phyloP scores from a whole-genome alignment of 352 stramenopile species.

The Globisporangium orthogonon region DNA sequence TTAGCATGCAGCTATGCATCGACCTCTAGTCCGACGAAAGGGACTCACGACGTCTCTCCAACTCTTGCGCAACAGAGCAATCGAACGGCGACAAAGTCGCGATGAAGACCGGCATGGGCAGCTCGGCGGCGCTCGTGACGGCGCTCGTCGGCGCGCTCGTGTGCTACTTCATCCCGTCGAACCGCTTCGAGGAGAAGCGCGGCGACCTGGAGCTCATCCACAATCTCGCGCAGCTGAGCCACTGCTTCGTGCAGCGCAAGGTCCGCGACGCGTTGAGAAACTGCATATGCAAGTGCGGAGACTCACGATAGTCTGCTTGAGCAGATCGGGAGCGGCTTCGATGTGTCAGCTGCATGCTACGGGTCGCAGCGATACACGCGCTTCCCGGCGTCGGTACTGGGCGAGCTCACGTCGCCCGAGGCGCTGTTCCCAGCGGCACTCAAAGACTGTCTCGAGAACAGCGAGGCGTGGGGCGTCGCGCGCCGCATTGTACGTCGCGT shows the following conservation, averaged over 20 bases:
- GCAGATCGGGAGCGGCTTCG: slow-evolving; percentile 95
- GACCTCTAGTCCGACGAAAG: no score
- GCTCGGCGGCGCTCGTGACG: slow-evolving; percentile 92
- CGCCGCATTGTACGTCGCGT: slow-evolving; percentile 35
- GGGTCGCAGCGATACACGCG: slow-evolving; percentile 93
- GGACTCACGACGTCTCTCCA: no score
- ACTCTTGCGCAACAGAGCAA: slow-evolving; percentile 15
- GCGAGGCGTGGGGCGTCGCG: slow-evolving; percentile 33
- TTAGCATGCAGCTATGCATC: no score
- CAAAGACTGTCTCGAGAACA: slow-evolving; percentile 29
- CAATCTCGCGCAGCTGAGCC: slow-evolving; percentile 93
- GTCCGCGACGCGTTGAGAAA: slow-evolving; percentile 15
- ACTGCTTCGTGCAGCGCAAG: slow-evolving; percentile 96
- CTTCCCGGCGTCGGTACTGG: slow-evolving; percentile 67
- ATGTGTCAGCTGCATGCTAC: slow-evolving; percentile 92
- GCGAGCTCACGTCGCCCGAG: slow-evolving; percentile 39
- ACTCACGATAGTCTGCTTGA: neutral
- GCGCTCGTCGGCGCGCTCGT: slow-evolving; percentile 90
- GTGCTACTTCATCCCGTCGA: slow-evolving; percentile 67
- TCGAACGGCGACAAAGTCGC: slow-evolving; percentile 42
- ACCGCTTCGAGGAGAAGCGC: slow-evolving; percentile 14
- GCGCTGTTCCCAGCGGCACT: slow-evolving; percentile 57
- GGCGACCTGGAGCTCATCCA: slow-evolving; percentile 72
- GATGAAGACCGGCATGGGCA: slow-evolving; percentile 95
- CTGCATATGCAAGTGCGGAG: neutral